Percentiles rank a stretch among this genome's conserved stretches.
These are phyloP conservation scores for Aspergillus spinulosporus DNA, from an alignment of 2,329 filamentous ascomycete species.

Conservation along the genomic window DNA sequence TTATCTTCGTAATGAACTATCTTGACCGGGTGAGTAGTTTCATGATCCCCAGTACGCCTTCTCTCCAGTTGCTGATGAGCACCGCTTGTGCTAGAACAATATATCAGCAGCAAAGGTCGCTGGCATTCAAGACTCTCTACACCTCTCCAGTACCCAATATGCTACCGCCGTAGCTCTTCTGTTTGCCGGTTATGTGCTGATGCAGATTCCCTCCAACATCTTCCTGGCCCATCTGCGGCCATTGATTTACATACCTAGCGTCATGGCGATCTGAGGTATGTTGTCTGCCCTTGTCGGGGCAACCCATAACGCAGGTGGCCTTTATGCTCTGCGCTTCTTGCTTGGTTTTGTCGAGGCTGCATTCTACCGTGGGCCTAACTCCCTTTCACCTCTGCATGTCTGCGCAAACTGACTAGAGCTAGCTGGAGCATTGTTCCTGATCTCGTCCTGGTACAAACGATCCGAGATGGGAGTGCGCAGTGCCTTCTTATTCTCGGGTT, in stretches of 20 bases:
- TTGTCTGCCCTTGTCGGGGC: constrained; percentile 4
- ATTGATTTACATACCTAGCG: neutral
- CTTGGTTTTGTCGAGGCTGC: constrained; percentile 5
- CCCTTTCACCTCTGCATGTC: no score
- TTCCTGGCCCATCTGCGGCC: constrained; percentile 9
- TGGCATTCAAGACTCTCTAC: neutral
- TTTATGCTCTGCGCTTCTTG: constrained; percentile 2
- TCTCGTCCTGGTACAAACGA: constrained; percentile 5
- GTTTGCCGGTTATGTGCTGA: constrained; percentile 7
- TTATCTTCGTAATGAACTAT: constrained; percentile 10
- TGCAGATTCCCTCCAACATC: constrained; percentile 10
- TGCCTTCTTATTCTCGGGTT: neutral
- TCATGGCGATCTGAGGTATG: neutral
- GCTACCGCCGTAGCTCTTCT: constrained; percentile 9
- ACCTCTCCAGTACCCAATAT: constrained; percentile 5
- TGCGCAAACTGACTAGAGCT: neutral
- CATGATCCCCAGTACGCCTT: no score
- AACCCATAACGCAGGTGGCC: neutral
- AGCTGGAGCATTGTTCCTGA: constrained; percentile 5
- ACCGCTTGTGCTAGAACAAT: neutral
- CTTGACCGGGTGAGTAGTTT: neutral
- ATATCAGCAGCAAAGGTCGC: constrained; percentile 4
- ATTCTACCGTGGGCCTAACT: neutral
- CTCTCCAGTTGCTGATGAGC: neutral
- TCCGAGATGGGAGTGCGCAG: neutral